Conservation (phyloP, 176 grass and related monocot species). For the Pontederia paniculata region DNA sequence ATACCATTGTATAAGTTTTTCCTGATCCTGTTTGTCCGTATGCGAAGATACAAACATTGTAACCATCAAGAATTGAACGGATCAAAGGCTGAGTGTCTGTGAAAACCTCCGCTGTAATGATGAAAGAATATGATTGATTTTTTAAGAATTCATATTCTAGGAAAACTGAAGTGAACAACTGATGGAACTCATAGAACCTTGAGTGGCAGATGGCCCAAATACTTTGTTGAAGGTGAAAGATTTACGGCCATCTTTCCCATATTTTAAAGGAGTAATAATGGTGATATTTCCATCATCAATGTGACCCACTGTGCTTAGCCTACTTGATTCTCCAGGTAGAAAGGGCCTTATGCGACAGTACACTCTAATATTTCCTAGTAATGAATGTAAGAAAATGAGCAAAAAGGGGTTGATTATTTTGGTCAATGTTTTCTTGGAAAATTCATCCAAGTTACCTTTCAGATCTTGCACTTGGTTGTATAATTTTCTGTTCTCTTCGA, state of each 20-base stretch:
- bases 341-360: constrained; percentile 86
- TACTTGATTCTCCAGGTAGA: constrained; percentile 48
- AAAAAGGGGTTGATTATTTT: constrained; percentile 2
- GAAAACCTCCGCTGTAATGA: constrained; percentile 56
- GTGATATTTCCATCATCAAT: too few relatives aligned
- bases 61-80: constrained; percentile 87
- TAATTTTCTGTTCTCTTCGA: constrained; percentile 82
- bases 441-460: constrained; percentile 35
- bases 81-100: constrained; percentile 72
- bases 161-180: neutral
- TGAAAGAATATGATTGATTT: neutral
- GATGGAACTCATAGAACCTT: constrained; percentile 44
- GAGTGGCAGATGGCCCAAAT: constrained; percentile 57
- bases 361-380: constrained; percentile 86
- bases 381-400: constrained; percentile 13
- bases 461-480: constrained; percentile 97
- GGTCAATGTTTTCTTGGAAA: constrained; percentile 1
- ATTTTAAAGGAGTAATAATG: constrained; percentile 68
- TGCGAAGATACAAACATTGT: constrained; percentile 93
- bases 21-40: constrained; percentile 98
- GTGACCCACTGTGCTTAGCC: constrained; percentile 29
- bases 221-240: constrained; percentile 86
- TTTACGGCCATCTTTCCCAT: constrained; percentile 65
- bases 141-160: too few relatives aligned
- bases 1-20: constrained; percentile 97